Evolutionary conservation across 345 rosid genomes (phyloP).

Genomic region (Lenwebbia sp.): DNA sequence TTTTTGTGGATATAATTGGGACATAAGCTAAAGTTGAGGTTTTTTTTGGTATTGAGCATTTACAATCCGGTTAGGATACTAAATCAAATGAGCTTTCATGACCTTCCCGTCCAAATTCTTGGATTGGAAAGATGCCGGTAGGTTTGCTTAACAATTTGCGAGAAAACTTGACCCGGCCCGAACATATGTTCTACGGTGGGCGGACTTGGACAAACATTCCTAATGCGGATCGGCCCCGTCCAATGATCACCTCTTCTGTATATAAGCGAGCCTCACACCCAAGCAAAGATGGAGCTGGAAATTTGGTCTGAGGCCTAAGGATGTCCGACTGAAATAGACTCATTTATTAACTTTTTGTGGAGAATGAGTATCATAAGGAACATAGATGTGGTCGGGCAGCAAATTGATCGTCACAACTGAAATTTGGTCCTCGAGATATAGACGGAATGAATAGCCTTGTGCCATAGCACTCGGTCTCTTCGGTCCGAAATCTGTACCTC

Average conservation of each 20-base stretch:
- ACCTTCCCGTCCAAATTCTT: background rate
- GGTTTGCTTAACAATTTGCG: too few relatives aligned
- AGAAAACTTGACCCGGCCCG: background rate
- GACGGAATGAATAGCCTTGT: background rate
- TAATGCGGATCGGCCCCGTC: background rate
- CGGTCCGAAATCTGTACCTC: background rate
- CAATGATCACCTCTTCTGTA: background rate
- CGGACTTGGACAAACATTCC: background rate
- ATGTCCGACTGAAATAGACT: background rate
- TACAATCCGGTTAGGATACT: background rate
- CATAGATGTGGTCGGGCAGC: background rate
- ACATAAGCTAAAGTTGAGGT: too few relatives aligned
- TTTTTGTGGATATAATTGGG: too few relatives aligned
- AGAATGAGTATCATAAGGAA: background rate
- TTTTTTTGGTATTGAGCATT: background rate
- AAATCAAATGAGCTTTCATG: background rate
- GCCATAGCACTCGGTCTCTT: background rate
- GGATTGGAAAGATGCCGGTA: too few relatives aligned
- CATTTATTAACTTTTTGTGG: background rate
- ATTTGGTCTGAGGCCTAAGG: background rate
- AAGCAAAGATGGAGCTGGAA: background rate
- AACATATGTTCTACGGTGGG: background rate
- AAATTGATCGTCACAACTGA: background rate
- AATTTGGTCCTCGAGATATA: background rate
- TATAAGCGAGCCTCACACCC: background rate